These are phyloP conservation scores for Striga asiatica DNA, from an alignment of 257 asterid species.

Conservation along the genomic window DNA sequence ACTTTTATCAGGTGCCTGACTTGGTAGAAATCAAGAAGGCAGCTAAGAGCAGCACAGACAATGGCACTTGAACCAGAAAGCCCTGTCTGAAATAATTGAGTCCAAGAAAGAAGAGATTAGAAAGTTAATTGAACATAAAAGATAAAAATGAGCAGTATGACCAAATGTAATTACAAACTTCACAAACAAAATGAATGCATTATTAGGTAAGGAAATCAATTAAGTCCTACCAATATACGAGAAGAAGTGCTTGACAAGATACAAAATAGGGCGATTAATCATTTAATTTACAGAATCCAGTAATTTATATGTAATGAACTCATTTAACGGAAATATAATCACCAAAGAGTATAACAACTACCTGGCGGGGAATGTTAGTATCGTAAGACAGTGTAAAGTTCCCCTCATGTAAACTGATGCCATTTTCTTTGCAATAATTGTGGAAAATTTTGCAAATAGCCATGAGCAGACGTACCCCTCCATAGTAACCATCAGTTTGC, in stretches of 20 bases:
- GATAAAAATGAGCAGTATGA: no score
- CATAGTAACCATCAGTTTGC: slow-evolving; percentile 80
- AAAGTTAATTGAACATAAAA: no score
- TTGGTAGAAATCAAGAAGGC: slow-evolving; percentile 85
- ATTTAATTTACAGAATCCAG: no score
- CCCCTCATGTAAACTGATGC: slow-evolving; percentile 30
- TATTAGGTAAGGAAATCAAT: not conserved
- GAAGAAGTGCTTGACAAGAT: no score
- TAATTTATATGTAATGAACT: not conserved
- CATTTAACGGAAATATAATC: not conserved
- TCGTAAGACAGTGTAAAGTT: slow-evolving; percentile 62
- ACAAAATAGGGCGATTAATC: no score
- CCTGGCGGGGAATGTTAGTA: slow-evolving; percentile 89
- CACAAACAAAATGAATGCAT: not conserved
- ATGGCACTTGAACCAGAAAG: slow-evolving; percentile 98
- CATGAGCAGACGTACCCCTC: slow-evolving; percentile 88
- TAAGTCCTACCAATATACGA: no score
- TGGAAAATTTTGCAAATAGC: slow-evolving; percentile 57
- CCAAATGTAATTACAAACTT: no score
- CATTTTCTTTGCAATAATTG: slow-evolving; percentile 41
- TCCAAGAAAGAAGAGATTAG: no score
- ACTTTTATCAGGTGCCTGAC: slow-evolving; percentile 75
- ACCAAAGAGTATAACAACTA: not conserved
- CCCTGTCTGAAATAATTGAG: slow-evolving; percentile 52
- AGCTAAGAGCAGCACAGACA: slow-evolving; percentile 90